Evolutionary conservation across 169 alveolate species (phyloP).

Genomic region (Besnoitia besnoiti): DNA sequence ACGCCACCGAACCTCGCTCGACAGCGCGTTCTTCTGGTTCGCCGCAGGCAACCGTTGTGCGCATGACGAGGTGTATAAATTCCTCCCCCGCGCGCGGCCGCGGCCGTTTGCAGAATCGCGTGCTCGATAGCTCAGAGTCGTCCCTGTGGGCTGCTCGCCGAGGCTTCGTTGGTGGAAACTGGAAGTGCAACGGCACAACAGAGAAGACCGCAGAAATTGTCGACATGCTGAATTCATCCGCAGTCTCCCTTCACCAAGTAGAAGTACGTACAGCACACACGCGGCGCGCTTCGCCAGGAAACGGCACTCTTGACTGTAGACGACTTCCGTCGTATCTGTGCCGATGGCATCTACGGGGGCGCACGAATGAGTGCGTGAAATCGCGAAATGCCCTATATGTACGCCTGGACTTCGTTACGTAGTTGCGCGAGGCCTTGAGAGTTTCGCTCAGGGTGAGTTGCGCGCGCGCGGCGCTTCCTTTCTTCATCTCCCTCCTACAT

Average conservation of each 20-base stretch:
- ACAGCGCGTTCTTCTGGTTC: no score
- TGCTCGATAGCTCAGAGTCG: neutral
- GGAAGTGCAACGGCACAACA: slow-evolving; percentile 94
- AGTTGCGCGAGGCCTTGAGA: no score
- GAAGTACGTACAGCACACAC: neutral
- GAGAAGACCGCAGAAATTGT: slow-evolving; percentile 67
- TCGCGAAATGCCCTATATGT: no score
- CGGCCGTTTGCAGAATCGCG: neutral
- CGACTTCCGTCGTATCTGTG: no score
- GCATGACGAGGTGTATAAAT: neutral
- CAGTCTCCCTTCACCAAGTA: slow-evolving; percentile 11
- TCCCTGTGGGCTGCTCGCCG: slow-evolving; percentile 34
- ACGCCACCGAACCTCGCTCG: no score
- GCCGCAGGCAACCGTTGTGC: no score
- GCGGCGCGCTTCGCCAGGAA: no score
- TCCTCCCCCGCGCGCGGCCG: neutral
- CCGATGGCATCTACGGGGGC: no score
- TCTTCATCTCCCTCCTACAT: neutral
- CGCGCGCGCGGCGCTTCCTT: neutral
- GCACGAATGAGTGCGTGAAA: no score
- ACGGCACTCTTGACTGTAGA: no score
- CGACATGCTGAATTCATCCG: slow-evolving; percentile 77
- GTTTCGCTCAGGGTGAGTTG: neutral
- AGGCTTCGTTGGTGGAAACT: slow-evolving; percentile 94
- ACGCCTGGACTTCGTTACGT: no score